phyloP scores from a whole-genome alignment of 805 yeast species.

The Torulaspora indica region DNA sequence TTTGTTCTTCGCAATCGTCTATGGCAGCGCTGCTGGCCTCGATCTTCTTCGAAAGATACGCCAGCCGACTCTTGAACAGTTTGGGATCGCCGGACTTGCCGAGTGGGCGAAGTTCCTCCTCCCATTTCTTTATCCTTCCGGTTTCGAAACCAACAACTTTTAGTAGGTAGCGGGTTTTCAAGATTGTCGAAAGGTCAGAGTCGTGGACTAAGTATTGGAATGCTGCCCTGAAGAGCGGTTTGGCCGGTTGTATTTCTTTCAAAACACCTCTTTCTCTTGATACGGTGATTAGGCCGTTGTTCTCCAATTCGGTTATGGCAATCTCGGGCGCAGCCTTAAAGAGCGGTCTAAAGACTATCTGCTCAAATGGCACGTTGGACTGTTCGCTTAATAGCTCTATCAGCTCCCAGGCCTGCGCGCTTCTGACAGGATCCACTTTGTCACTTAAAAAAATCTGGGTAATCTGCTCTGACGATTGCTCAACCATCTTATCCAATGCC shows the following conservation, averaged over 20 bases:
- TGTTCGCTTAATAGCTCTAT: constrained; percentile 56
- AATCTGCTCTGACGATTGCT: constrained; percentile 82
- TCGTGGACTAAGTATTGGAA: constrained; percentile 63
- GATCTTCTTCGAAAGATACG: constrained; percentile 64
- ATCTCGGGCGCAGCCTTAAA: constrained; percentile 53
- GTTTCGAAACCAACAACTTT: constrained; percentile 56
- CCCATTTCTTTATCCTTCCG: constrained; percentile 57
- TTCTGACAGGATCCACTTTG: constrained; percentile 50
- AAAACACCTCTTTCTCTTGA: constrained; percentile 74
- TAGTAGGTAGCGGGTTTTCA: constrained; percentile 59
- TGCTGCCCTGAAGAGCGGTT: constrained; percentile 80
- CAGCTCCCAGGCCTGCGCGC: constrained; percentile 85
- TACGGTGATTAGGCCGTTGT: constrained; percentile 67
- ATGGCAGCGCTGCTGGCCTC: constrained; percentile 53
- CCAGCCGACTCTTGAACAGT: constrained; percentile 56
- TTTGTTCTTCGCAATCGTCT: constrained; percentile 43
- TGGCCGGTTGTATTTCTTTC: constrained; percentile 63
- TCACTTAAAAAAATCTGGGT: constrained; percentile 67
- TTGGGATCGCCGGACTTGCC: constrained; percentile 48
- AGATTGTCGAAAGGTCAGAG: constrained; percentile 47
- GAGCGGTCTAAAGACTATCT: constrained; percentile 52
- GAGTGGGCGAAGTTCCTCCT: constrained; percentile 63
- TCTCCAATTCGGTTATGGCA: constrained; percentile 68
- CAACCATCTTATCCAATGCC: constrained; percentile 74
- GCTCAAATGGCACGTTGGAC: constrained; percentile 45